Conservation (phyloP, 805 yeast genomes). For the Torulaspora franciscae region DNA sequence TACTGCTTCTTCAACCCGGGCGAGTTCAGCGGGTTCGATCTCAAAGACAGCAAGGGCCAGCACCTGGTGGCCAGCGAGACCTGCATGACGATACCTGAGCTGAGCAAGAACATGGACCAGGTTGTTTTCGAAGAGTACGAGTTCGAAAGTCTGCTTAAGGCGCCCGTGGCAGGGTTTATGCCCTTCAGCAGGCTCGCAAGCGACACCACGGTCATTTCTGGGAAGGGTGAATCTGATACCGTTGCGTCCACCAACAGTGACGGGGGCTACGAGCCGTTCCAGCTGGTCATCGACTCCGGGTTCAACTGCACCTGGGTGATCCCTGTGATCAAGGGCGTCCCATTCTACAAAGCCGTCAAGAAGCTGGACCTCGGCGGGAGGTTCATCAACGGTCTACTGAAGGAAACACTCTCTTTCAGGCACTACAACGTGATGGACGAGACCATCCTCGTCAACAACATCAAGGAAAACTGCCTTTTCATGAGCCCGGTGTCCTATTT, state of each 20-base stretch:
- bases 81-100: slow-evolving; percentile 73
- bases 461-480: slow-evolving; percentile 58
- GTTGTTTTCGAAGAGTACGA: slow-evolving; percentile 92
- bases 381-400: slow-evolving; percentile 70
- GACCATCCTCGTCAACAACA: slow-evolving; percentile 72
- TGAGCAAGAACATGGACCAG: slow-evolving; percentile 83
- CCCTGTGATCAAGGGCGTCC: slow-evolving; percentile 76
- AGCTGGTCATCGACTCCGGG: slow-evolving; percentile 82
- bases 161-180: slow-evolving; percentile 54
- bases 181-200: slow-evolving; percentile 50
- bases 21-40: slow-evolving; percentile 41
- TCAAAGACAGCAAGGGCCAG: slow-evolving; percentile 43
- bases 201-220: slow-evolving; percentile 16
- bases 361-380: slow-evolving; percentile 86
- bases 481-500: slow-evolving; percentile 47
- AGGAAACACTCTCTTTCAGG: slow-evolving; percentile 82
- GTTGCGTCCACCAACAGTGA: neutral
- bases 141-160: slow-evolving; percentile 62
- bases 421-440: slow-evolving; percentile 94
- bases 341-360: slow-evolving; percentile 69
- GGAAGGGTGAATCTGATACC: slow-evolving; percentile 20
- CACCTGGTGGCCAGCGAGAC: slow-evolving; percentile 73
- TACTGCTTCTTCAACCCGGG: slow-evolving; percentile 51
- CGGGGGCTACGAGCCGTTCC: slow-evolving; percentile 50
- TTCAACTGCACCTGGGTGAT: slow-evolving; percentile 81